A percentile compares a stretch with the other conserved stretches of the same genome.
Conservation (phyloP, 2,329 filamentous ascomycete genomes). For the Diaporthe sp. region DNA sequence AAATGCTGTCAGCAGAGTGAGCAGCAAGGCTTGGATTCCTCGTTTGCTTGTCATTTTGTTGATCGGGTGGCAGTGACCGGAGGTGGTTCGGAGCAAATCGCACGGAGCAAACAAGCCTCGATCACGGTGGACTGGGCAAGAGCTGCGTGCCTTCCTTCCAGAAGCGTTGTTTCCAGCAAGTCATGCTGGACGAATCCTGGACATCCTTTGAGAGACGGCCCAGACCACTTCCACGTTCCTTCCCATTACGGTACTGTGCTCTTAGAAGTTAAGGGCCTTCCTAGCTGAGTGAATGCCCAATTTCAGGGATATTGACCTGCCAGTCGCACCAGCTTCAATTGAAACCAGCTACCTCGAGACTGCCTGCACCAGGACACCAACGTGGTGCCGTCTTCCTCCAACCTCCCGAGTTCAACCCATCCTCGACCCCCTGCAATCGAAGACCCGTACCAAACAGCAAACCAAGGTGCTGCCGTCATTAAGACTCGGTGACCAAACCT, state of each 20-base stretch:
- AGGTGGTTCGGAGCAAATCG: too few relatives aligned
- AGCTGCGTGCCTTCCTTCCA: neutral
- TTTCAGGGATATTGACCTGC: neutral
- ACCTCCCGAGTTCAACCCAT: neutral
- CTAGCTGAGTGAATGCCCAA: neutral
- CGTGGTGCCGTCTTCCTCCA: neutral
- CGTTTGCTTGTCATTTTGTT: too few relatives aligned
- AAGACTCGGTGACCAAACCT: neutral
- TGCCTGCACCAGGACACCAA: neutral
- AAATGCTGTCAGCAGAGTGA: too few relatives aligned
- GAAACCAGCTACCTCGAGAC: neutral
- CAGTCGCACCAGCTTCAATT: neutral
- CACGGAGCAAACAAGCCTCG: too few relatives aligned
- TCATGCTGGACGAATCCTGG: too few relatives aligned
- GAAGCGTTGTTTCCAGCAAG: neutral
- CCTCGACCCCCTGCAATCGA: neutral
- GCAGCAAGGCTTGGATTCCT: too few relatives aligned
- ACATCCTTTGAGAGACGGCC: neutral
- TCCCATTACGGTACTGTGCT: neutral
- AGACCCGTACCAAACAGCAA: fast-evolving
- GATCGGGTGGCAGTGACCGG: too few relatives aligned
- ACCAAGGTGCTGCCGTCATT: too few relatives aligned
- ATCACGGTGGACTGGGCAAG: too few relatives aligned
- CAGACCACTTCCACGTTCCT: neutral
- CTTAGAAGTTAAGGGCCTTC: neutral